phyloP scores from a whole-genome alignment of 1,284 basidiomycete genomes.

The Ceratobasidium sp. region DNA sequence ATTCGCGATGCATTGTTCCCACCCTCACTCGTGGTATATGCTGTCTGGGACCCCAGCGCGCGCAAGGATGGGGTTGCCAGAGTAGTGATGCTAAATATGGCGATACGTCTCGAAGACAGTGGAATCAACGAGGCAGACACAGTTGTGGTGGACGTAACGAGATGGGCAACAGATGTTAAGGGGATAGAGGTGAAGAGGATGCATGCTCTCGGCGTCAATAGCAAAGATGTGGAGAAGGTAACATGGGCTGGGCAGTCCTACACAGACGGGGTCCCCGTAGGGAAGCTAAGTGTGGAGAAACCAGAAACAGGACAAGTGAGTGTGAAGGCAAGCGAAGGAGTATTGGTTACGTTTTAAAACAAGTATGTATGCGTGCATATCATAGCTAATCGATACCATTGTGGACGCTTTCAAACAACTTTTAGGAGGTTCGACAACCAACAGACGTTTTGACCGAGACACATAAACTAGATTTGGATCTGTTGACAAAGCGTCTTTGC shows the following conservation, averaged over 20 bases:
- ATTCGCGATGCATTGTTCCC: conserved; percentile 51
- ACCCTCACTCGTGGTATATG: conserved; percentile 57
- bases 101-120: conserved; percentile 52
- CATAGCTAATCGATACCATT: not conserved
- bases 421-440: not conserved
- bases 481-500: not conserved
- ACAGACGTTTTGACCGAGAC: too few relatives aligned
- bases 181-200: conserved; percentile 55
- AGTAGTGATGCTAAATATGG: conserved; percentile 58
- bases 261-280: conserved; percentile 56
- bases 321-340: conserved; percentile 58
- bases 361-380: conserved; percentile 14
- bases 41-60: conserved; percentile 56
- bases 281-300: conserved; percentile 54
- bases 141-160: conserved; percentile 54
- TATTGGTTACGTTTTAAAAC: conserved; percentile 52
- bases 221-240: conserved; percentile 54
- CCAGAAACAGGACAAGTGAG: conserved; percentile 52
- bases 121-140: conserved; percentile 46
- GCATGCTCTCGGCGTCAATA: conserved; percentile 57
- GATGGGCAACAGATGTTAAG: conserved; percentile 49
- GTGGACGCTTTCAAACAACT: not conserved
- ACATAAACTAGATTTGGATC: not conserved
- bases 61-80: conserved; percentile 51
- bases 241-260: conserved; percentile 61